Conservation (phyloP, 768 basidiomycete species). For the Lactarius hatsudake region DNA sequence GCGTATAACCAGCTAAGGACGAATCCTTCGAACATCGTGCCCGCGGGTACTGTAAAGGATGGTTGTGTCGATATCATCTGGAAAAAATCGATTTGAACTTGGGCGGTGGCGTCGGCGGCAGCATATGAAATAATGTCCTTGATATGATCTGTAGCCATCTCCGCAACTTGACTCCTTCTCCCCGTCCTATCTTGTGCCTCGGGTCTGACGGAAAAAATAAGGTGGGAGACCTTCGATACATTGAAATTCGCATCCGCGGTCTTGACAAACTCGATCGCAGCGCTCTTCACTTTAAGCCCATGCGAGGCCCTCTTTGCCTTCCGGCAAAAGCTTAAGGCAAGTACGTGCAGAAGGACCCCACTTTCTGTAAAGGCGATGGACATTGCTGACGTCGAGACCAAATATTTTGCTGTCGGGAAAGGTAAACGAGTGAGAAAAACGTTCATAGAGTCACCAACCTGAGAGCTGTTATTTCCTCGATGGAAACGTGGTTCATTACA, state of each 20-base stretch:
- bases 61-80: background rate
- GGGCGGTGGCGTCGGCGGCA: background rate
- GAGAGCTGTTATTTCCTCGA: too few species aligned
- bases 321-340: background rate
- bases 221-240: background rate
- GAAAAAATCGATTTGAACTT: background rate
- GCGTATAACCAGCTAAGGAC: background rate
- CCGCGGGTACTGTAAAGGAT: background rate
- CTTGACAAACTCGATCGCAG: background rate
- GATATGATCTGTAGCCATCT: background rate
- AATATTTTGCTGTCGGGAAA: background rate
- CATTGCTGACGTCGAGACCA: background rate
- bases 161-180: background rate
- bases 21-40: background rate
- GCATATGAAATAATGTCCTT: background rate
- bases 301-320: background rate
- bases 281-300: background rate
- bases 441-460: too few species aligned
- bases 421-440: too few species aligned
- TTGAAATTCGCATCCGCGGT: background rate
- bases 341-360: background rate
- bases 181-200: accelerated
- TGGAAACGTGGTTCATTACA: too few species aligned
- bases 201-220: background rate
- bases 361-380: background rate